Evolutionary conservation across 2,329 filamentous ascomycete species (phyloP), one percentile per base, ranked within the genome.

Genomic region (Plenodomus lindquistii): DNA sequence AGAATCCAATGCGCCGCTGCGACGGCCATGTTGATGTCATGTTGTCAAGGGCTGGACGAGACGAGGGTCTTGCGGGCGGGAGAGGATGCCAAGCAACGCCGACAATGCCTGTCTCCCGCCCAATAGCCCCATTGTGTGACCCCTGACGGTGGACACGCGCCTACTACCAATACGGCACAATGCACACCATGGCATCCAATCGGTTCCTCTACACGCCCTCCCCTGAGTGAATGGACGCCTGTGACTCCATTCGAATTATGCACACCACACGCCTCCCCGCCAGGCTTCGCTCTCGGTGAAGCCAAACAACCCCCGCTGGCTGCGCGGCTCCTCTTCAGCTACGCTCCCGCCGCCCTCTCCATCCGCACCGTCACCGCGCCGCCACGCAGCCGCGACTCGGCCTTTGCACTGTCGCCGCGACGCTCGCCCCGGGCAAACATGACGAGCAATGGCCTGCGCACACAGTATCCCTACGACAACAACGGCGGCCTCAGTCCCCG

Each of bases 361-460:
- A 37, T 60, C 44, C 51, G 54, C 35, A 50, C 59, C 24, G 27
- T 55, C 29, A 44, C 59, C 49, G 53, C 61, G 49, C 63, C 61
- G 58, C 56, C 53, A 45, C 61, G 50, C 52, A 38, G 15, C 6
- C 27, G 43, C 45, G 54, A 50, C 24, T 44, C 48, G 24, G 38
- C 42, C 42, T 43, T 48, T 22, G 17, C 19, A 17, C 35, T 43
- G 22, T 41, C 44, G 37, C 45, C 42, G 39, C 46, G 49, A 42
- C 46, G 27, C 41, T 16, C 46, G 37, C 45, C 44, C 46, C 27
- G 44, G 44, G 41, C 50, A 21, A 54, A 39, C 52, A 71, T 72
- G 67, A 57, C 63, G 48, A 63, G 44, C 60, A 67, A 67, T 63
- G 66, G 62, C 50, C 52, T 71, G 59, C 66, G 68, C 46, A 67